Evolutionary conservation across 2,329 filamentous ascomycete genomes (phyloP).

Genomic region (Aspergillus cejpii): DNA sequence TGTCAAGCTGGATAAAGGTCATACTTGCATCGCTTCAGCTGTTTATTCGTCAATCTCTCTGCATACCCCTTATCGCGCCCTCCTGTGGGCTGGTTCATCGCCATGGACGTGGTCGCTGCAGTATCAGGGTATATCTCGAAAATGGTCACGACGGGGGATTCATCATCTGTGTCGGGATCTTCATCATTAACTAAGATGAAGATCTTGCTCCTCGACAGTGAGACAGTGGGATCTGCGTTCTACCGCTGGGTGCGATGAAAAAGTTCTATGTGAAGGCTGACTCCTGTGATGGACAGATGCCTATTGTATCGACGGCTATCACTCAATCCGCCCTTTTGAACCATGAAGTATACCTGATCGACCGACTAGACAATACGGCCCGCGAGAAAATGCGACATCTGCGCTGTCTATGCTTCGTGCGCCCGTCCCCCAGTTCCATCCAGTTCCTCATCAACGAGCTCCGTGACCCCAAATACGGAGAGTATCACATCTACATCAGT

Average conservation of each 20-base stretch:
- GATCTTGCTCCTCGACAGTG: conserved; percentile 85
- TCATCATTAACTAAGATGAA: conserved; percentile 87
- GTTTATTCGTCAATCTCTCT: background rate
- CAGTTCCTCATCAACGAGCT: conserved; percentile 93
- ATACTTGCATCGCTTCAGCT: background rate
- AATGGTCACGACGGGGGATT: conserved; percentile 83
- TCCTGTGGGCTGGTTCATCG: conserved; percentile 22
- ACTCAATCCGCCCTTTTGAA: conserved; percentile 92
- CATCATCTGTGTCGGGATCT: conserved; percentile 48
- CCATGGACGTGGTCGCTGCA: conserved; percentile 90
- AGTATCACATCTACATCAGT: conserved; percentile 96
- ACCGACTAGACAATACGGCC: conserved; percentile 81
- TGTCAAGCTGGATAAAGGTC: no score
- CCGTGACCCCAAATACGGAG: conserved; percentile 91
- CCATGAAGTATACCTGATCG: conserved; percentile 96
- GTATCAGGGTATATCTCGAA: conserved; percentile 92
- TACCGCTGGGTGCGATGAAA: conserved; percentile 1
- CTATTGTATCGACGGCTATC: conserved; percentile 88
- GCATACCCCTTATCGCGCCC: conserved; percentile 1
- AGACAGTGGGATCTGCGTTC: conserved; percentile 57
- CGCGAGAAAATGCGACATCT: conserved; percentile 98
- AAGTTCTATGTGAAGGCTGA: conserved; percentile 20
- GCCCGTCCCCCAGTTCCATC: conserved; percentile 86
- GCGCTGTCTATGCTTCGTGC: conserved; percentile 84
- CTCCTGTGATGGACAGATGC: conserved; percentile 48